Percentiles rank a stretch among this genome's conserved stretches.
phyloP scores from a whole-genome alignment of 2,329 filamentous ascomycete genomes.

The Penicillium sp. region DNA sequence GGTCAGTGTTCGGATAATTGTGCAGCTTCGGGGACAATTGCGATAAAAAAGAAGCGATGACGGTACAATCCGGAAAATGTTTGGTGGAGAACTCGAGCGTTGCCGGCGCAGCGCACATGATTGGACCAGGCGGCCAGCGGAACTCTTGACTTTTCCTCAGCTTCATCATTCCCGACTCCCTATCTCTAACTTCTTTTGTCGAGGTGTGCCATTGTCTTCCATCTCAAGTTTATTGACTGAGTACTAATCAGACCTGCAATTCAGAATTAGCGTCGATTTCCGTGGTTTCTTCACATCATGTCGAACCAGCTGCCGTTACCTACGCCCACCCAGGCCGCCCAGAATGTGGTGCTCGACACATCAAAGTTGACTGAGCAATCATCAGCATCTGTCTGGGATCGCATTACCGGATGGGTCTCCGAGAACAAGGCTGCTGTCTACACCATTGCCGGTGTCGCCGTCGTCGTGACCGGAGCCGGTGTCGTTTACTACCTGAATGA shows the following conservation, averaged over 20 bases:
- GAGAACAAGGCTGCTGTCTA: conserved; percentile 96
- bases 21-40: background rate
- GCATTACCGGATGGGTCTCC: conserved; percentile 85
- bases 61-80: conserved; percentile 13
- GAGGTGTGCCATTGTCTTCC: conserved; percentile 20
- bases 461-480: conserved; percentile 87
- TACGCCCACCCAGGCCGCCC: conserved; percentile 36
- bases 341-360: conserved; percentile 44
- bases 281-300: conserved; percentile 38
- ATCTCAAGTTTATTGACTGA: conserved; percentile 5
- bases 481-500: conserved; percentile 85
- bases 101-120: conserved; percentile 28
- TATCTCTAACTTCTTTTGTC: conserved; percentile 29
- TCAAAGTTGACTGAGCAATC: conserved; percentile 46
- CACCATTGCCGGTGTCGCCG: conserved; percentile 90
- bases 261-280: conserved; percentile 17
- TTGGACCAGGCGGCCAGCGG: conserved; percentile 31
- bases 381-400: conserved; percentile 80
- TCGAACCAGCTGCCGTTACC: conserved; percentile 42
- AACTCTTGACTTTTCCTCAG: conserved; percentile 40
- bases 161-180: conserved; percentile 31
- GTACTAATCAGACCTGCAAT: conserved; percentile 3
- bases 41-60: conserved; percentile 4
- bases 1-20: conserved; percentile 9
- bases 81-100: conserved; percentile 23